These are phyloP conservation scores for Houttuynia cordata DNA, from an alignment of 164 flowering plant genomes.

Conservation along the genomic window DNA sequence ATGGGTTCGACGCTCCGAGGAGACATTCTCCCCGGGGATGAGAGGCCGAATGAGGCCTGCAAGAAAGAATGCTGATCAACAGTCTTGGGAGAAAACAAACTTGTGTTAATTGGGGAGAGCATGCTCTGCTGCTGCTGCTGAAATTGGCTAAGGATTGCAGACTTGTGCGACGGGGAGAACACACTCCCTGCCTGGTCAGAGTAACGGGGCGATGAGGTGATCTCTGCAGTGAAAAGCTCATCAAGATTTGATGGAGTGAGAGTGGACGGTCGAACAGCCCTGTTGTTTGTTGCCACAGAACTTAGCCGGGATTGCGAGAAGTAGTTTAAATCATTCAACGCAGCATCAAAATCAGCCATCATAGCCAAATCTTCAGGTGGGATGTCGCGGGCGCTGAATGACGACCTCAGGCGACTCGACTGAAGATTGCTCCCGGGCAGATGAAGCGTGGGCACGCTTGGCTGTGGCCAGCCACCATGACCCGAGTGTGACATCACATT, in stretches of 20 bases:
- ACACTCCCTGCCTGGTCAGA: constrained; percentile 44
- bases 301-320: constrained; percentile 31
- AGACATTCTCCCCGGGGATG: constrained; percentile 76
- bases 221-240: constrained; percentile 57
- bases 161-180: constrained; percentile 72
- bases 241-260: constrained; percentile 72
- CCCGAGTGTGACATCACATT: constrained; percentile 49
- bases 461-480: constrained; percentile 57
- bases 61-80: constrained; percentile 47
- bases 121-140: constrained; percentile 73
- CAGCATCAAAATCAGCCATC: constrained; percentile 46
- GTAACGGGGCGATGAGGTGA: constrained; percentile 47
- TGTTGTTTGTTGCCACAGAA: constrained; percentile 36
- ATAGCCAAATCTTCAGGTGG: constrained; percentile 36
- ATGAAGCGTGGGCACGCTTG: constrained; percentile 73
- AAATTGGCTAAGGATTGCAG: constrained; percentile 61
- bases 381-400: constrained; percentile 77
- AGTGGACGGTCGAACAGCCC: constrained; percentile 42
- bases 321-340: constrained; percentile 46
- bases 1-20: constrained; percentile 67
- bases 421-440: constrained; percentile 88
- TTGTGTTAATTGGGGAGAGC: constrained; percentile 71
- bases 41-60: constrained; percentile 54
- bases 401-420: constrained; percentile 80
- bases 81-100: constrained; percentile 47